These are phyloP conservation scores for Cystoderma amianthinum DNA, from an alignment of 768 basidiomycete species.

Conservation along the genomic window DNA sequence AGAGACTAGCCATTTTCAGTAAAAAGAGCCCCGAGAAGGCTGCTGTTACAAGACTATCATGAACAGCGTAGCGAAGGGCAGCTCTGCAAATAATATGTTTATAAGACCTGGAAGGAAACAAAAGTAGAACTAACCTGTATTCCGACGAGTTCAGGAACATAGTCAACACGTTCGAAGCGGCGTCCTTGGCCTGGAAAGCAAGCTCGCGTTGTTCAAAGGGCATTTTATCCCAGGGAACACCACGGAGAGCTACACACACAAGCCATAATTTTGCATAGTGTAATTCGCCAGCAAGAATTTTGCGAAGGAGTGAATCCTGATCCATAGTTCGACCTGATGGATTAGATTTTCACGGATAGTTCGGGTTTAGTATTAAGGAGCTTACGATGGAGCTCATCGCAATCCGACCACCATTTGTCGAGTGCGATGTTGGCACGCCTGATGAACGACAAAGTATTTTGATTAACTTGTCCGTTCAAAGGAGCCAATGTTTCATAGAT, in stretches of 20 bases:
- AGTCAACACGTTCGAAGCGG: constrained; percentile 78
- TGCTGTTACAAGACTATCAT: constrained; percentile 87
- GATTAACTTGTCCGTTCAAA: constrained; percentile 80
- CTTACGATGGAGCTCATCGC: constrained; percentile 78
- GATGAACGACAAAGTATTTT: constrained; percentile 80
- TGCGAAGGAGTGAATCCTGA: constrained; percentile 78
- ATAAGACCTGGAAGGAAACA: too few species aligned
- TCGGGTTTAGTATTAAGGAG: constrained; percentile 8
- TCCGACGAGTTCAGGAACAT: constrained; percentile 79
- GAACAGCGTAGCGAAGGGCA: constrained; percentile 88
- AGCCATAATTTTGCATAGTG: constrained; percentile 95
- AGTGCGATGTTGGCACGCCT: constrained; percentile 81
- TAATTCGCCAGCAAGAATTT: constrained; percentile 82
- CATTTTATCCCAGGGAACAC: constrained; percentile 95
- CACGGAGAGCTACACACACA: constrained; percentile 86
- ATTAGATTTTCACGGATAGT: too few species aligned
- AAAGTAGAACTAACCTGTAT: constrained; percentile 50
- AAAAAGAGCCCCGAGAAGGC: constrained; percentile 90
- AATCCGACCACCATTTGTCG: constrained; percentile 89
- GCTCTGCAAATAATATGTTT: constrained; percentile 42
- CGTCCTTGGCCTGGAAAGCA: constrained; percentile 93
- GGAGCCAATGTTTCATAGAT: constrained; percentile 89
- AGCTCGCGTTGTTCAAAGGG: constrained; percentile 91
- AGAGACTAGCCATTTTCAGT: constrained; percentile 91
- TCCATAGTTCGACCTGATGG: constrained; percentile 73